phyloP scores from a whole-genome alignment of 345 rosid species.

The Eucalyptus paniculata region DNA sequence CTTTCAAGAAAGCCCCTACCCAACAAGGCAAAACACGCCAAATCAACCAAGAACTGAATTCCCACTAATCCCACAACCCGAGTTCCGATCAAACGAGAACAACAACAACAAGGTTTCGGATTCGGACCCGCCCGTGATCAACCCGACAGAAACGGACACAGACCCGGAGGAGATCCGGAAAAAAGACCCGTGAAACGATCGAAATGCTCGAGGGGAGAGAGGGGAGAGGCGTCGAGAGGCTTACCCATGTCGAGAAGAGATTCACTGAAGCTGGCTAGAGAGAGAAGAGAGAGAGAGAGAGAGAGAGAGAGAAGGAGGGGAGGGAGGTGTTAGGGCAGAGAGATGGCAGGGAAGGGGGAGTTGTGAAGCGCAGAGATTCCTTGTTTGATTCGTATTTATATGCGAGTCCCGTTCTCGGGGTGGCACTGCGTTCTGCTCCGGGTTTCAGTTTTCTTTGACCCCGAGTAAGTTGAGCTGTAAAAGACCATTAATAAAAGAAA shows the following conservation, averaged over 20 bases:
- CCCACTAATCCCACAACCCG: neutral
- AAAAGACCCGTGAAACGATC: neutral
- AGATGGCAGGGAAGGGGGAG: neutral
- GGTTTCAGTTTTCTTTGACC: neutral
- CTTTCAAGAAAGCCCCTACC: neutral
- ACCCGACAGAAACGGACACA: neutral
- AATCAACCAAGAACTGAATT: neutral
- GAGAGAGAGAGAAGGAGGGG: neutral
- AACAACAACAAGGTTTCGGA: neutral
- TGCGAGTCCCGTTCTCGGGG: neutral
- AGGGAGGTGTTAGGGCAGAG: neutral
- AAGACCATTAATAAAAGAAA: neutral
- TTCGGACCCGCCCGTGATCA: neutral
- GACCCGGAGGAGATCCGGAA: neutral
- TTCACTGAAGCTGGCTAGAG: neutral
- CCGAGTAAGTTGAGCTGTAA: neutral
- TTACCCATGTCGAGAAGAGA: neutral
- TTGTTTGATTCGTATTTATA: neutral
- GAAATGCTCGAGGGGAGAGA: neutral
- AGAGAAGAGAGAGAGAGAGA: neutral
- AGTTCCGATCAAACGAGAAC: neutral
- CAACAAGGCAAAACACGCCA: neutral
- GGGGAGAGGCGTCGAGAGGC: neutral
- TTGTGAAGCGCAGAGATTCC: neutral
- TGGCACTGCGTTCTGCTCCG: neutral